Conservation (phyloP, 2,329 filamentous ascomycete genomes). For the Aspergillus terreus region DNA sequence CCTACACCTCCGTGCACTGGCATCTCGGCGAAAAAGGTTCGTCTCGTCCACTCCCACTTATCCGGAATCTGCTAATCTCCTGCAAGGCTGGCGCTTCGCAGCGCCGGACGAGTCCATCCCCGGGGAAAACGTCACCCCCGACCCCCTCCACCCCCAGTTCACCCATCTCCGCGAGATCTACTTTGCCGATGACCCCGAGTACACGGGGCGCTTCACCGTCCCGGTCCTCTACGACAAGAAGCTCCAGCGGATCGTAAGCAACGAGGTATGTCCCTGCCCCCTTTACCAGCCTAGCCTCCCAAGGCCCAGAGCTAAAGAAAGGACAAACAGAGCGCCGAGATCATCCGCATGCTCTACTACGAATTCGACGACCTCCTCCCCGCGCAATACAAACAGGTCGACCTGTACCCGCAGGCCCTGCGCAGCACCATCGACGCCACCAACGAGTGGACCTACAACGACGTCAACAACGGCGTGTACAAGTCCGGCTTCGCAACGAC, state of each 20-base stretch:
- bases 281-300: neutral
- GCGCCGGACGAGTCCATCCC: conserved; percentile 59
- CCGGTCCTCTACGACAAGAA: conserved; percentile 75
- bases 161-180: conserved; percentile 76
- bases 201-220: conserved; percentile 78
- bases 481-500: conserved; percentile 76
- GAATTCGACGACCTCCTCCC: conserved; percentile 73
- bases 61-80: no score
- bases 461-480: conserved; percentile 52
- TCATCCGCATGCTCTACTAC: conserved; percentile 82
- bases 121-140: conserved; percentile 52
- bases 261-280: conserved; percentile 58
- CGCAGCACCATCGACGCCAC: conserved; percentile 67
- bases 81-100: conserved; percentile 75
- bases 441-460: conserved; percentile 75
- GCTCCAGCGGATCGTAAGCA: conserved; percentile 74
- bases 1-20: conserved; percentile 85
- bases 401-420: conserved; percentile 66
- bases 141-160: conserved; percentile 62
- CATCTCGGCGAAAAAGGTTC: conserved; percentile 67
- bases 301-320: no score
- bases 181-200: conserved; percentile 68
- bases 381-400: conserved; percentile 56
- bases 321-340: conserved; percentile 61
- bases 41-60: conserved; percentile 13